phyloP scores from a whole-genome alignment of 2,329 filamentous ascomycete species.

The Epicoccum nigrum region DNA sequence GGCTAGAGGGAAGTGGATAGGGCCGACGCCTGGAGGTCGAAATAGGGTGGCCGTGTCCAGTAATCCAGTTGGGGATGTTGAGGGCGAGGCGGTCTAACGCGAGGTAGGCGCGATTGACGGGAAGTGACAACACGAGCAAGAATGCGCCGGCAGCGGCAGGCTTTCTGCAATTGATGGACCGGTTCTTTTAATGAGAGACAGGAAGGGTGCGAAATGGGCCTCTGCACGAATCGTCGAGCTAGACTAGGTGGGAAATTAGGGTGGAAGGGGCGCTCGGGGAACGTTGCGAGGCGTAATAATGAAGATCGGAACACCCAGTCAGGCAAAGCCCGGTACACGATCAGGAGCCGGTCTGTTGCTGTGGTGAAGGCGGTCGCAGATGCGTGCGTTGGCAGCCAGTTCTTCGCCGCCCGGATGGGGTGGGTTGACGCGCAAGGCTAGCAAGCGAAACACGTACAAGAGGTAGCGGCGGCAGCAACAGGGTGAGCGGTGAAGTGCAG shows the following conservation, averaged over 20 bases:
- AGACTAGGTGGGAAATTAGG: conserved; percentile 45
- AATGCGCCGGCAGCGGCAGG: conserved; percentile 25
- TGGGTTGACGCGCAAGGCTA: conserved; percentile 24
- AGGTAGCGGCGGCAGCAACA: conserved; percentile 19
- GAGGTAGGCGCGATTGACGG: conserved; percentile 31
- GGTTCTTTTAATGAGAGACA: conserved; percentile 34
- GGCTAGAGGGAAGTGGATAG: conserved; percentile 45
- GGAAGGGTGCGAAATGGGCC: conserved; percentile 38
- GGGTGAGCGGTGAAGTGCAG: conserved; percentile 26
- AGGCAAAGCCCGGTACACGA: conserved; percentile 36
- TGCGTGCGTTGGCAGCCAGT: conserved; percentile 45
- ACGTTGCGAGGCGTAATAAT: conserved; percentile 44
- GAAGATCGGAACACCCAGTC: conserved; percentile 38
- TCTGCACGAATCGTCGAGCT: conserved; percentile 47
- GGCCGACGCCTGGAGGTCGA: conserved; percentile 25
- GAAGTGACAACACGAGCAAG: conserved; percentile 27
- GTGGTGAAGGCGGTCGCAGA: conserved; percentile 47
- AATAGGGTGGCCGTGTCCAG: conserved; percentile 32
- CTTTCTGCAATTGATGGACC: conserved; percentile 38
- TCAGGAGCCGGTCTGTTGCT: conserved; percentile 47
- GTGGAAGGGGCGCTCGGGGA: conserved; percentile 41
- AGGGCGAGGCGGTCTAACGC: conserved; percentile 34
- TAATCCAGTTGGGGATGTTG: conserved; percentile 18
- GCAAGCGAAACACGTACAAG: conserved; percentile 24
- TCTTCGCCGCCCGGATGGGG: conserved; percentile 23